Base-by-base conservation (phyloP, 257 asterid species). In the Fraxinus excelsior region DNA sequence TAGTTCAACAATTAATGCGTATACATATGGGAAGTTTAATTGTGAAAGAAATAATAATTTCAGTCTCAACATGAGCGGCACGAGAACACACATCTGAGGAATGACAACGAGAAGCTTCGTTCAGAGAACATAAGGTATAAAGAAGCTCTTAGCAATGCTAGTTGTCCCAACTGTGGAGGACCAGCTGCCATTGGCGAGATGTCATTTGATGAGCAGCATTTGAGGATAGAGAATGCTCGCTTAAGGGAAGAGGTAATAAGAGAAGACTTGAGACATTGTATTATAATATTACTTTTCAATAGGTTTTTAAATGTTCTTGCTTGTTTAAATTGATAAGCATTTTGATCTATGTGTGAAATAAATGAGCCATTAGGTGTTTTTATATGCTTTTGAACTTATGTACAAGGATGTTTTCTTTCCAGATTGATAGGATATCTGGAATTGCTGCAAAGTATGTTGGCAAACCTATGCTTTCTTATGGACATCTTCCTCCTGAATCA, bases 371-470 rank as follows among this genome's bases (percentile, higher is more conserved):
- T 51, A 5, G 51, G 51, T 44, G 18, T 16, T 14, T 18, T 14
- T 51, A 51, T 19, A 51, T 51, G 62, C 23, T 51, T 51, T 51
- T 51, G 23, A 4, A 51, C 9, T 4, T 51, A 18, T 51, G 62
- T 18, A 32, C 67, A 68, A 29, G 23, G 13, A 32, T 25, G 23
- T 29, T 67, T 12, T 4, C 14, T 37, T 77, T 81, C 2, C 82
- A 90, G 94, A 88, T 91, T 82, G 97, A 88, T 26, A 84, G 95
- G 80, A 91, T 91, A 67, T 88, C 97, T 5, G 90, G 91, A 38
- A 88, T 89, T 74, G 97, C 97, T 62, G 97, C 97, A 68, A 91
- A 88, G 49, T 91, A 89, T 71, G 93, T 89, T 5, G 91, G 95
- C 29, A 91, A 89, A 37, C 92, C 97, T 0, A 88, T 87, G 91